Percentiles rank a stretch among this genome's conserved stretches.
These are phyloP conservation scores for Periconia sp. DNA, from an alignment of 2,329 filamentous ascomycete species.

Conservation along the genomic window DNA sequence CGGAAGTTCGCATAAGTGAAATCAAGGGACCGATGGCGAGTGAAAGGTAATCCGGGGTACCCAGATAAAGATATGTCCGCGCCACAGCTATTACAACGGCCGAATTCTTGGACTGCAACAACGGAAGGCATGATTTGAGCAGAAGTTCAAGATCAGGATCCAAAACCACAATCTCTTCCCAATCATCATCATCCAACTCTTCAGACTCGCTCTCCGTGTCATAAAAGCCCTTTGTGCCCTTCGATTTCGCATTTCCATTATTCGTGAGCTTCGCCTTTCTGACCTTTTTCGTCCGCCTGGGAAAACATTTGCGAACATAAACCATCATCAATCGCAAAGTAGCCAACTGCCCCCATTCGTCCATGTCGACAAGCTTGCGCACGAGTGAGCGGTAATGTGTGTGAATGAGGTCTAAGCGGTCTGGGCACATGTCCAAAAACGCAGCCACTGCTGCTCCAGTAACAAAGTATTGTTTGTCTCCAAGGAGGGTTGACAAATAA, in stretches of 20 bases:
- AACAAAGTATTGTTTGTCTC: conserved; percentile 95
- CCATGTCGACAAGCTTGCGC: conserved; percentile 95
- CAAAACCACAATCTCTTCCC: conserved; percentile 62
- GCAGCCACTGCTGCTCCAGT: conserved; percentile 88
- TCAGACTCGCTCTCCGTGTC: conserved; percentile 53
- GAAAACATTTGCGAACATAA: conserved; percentile 88
- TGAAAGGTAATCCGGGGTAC: conserved; percentile 74
- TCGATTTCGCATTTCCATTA: conserved; percentile 37
- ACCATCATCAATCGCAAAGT: conserved; percentile 78
- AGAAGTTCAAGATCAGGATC: conserved; percentile 84
- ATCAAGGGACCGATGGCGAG: conserved; percentile 80
- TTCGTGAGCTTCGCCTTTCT: conserved; percentile 52
- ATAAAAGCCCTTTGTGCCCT: conserved; percentile 72
- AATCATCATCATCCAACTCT: conserved; percentile 49
- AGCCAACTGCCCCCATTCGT: conserved; percentile 94
- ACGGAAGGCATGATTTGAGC: conserved; percentile 75
- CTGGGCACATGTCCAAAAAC: conserved; percentile 86
- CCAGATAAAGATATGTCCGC: conserved; percentile 81
- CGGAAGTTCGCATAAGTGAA: conserved; percentile 78
- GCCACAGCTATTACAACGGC: conserved; percentile 88
- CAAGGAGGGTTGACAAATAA: conserved; percentile 74
- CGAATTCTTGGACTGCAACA: conserved; percentile 89
- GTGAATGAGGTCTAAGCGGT: conserved; percentile 85
- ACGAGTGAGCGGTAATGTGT: conserved; percentile 83
- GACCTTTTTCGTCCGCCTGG: conserved; percentile 63